Conservation (phyloP, 176 grass and related monocot species). For the Phragmites australis region DNA sequence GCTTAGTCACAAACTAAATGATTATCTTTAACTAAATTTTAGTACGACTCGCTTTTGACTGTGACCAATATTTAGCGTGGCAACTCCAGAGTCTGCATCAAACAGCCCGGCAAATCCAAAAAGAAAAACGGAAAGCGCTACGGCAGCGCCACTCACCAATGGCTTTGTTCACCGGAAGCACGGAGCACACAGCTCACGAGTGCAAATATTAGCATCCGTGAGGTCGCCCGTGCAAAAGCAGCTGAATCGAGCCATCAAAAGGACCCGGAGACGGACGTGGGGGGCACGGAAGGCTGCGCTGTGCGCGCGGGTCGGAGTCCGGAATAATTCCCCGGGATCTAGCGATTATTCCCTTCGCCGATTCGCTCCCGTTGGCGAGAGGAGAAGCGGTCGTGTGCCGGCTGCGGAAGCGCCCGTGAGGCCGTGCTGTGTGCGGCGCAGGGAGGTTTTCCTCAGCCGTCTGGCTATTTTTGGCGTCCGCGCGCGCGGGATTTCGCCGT, state of each 20-base stretch:
- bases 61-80: too few species aligned
- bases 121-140: not conserved
- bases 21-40: too few species aligned
- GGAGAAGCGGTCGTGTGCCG: too few species aligned
- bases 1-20: too few species aligned
- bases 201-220: not conserved
- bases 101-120: too few species aligned
- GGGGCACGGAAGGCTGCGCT: not conserved
- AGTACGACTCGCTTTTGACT: too few species aligned
- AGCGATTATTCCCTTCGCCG: not conserved
- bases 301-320: not conserved
- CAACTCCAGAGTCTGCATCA: too few species aligned
- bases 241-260: not conserved
- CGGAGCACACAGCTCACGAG: too few species aligned
- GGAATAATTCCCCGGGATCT: constrained; percentile 38
- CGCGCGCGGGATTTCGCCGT: not conserved
- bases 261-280: constrained; percentile 2
- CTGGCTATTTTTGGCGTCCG: not conserved
- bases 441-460: too few species aligned
- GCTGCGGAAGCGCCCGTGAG: too few species aligned
- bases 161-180: not conserved
- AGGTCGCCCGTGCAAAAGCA: not conserved
- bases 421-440: too few species aligned
- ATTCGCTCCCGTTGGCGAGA: too few species aligned
- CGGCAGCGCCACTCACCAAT: not conserved